These are phyloP conservation scores for Podospora australis DNA, from an alignment of 495 filamentous ascomycete species.

Conservation along the genomic window DNA sequence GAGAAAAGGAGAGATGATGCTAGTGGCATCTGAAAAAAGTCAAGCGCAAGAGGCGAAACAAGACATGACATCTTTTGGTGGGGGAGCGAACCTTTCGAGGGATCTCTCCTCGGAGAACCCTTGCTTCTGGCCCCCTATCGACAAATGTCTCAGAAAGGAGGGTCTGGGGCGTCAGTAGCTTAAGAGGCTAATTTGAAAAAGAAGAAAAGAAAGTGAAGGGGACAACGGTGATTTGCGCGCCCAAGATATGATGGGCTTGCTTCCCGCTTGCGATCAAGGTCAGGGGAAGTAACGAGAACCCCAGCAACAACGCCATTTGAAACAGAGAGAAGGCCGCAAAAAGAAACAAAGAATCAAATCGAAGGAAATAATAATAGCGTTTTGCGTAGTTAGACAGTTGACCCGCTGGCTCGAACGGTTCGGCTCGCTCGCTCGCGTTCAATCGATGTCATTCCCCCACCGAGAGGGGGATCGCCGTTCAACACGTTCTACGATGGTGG, in stretches of 20 bases:
- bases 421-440: no score
- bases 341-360: background rate
- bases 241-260: no score
- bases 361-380: background rate
- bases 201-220: background rate
- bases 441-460: no score
- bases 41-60: background rate
- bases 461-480: no score
- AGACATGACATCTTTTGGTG: no score
- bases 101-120: background rate
- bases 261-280: no score
- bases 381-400: no score
- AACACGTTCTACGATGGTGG: no score
- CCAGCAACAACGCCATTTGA: background rate
- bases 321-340: no score
- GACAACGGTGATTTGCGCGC: background rate
- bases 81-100: background rate
- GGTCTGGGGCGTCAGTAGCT: background rate
- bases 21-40: background rate
- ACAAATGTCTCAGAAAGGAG: background rate
- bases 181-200: conserved; percentile 1
- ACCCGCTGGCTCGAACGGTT: no score
- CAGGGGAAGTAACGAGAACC: background rate
- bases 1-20: background rate
- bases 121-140: background rate